Evolutionary conservation across 495 filamentous ascomycete genomes (phyloP).

Genomic region (Aspergillus ellipticus): DNA sequence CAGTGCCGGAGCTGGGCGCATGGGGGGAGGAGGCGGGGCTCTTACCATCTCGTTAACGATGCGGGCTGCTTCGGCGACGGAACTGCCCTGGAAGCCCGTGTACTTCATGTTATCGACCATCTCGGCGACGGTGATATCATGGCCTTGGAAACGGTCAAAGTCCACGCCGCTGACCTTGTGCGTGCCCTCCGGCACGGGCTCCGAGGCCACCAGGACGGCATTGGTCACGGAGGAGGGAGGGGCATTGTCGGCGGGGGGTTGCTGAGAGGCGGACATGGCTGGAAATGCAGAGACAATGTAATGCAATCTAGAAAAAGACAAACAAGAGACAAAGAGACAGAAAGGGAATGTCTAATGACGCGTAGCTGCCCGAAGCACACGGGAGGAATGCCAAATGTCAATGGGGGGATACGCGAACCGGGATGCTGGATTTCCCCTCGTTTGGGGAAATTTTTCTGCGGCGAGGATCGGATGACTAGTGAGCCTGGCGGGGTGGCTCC

Average conservation of each 20-base stretch:
- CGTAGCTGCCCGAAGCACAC: neutral
- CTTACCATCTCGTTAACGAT: slow-evolving; percentile 94
- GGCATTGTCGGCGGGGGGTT: slow-evolving; percentile 6
- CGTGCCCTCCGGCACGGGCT: slow-evolving; percentile 69
- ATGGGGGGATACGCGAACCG: neutral
- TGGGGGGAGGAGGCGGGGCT: neutral
- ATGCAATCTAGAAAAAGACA: neutral
- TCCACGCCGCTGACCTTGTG: slow-evolving; percentile 81
- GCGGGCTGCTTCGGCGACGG: slow-evolving; percentile 74
- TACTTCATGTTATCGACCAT: slow-evolving; percentile 74
- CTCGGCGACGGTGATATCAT: slow-evolving; percentile 78
- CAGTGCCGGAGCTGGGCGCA: neutral
- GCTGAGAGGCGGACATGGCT: slow-evolving; percentile 4
- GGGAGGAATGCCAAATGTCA: neutral
- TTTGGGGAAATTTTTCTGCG: neutral
- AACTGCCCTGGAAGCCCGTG: slow-evolving; percentile 91
- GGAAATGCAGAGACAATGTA: neutral
- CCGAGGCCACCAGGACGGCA: slow-evolving; percentile 86
- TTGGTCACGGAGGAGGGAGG: slow-evolving; percentile 67
- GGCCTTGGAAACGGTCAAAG: slow-evolving; percentile 73
- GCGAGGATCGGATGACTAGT: no score
- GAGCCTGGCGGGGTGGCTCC: neutral
- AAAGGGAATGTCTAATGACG: neutral
- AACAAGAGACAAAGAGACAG: neutral
- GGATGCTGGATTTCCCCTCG: neutral